phyloP scores from a whole-genome alignment of 306 rosid genomes.

The Gynostemma pentaphyllum region DNA sequence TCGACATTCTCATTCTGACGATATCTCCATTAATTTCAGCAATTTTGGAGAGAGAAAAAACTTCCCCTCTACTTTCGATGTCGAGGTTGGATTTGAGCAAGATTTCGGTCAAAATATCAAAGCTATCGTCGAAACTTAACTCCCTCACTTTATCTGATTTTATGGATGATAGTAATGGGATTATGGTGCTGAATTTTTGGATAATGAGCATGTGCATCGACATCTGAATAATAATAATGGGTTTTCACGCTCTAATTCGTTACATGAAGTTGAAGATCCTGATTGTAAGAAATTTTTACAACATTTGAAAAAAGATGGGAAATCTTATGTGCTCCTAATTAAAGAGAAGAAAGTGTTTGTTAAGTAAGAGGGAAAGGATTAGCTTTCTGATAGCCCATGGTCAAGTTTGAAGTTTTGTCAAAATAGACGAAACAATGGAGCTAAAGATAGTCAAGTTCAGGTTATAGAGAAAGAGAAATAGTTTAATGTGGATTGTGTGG shows the following conservation, averaged over 20 bases:
- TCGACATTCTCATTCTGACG: too few relatives aligned
- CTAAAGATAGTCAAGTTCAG: background rate
- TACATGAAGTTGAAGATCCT: slow-evolving; percentile 17
- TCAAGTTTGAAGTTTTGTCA: background rate
- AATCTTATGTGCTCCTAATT: slow-evolving; percentile 18
- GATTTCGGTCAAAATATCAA: too few relatives aligned
- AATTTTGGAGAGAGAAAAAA: too few relatives aligned
- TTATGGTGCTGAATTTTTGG: too few relatives aligned
- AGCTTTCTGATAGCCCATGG: background rate
- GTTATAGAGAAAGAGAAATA: background rate
- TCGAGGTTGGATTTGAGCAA: too few relatives aligned
- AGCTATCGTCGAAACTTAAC: too few relatives aligned
- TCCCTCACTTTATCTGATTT: background rate
- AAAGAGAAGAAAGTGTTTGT: slow-evolving; percentile 6
- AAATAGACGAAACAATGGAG: slow-evolving; percentile 3
- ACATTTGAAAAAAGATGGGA: slow-evolving; percentile 21
- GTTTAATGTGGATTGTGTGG: slow-evolving; percentile 1
- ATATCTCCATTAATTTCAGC: background rate
- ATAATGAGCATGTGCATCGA: background rate
- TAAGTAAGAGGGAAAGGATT: slow-evolving; percentile 20
- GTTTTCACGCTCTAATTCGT: background rate
- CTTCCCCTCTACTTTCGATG: too few relatives aligned
- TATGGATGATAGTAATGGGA: background rate
- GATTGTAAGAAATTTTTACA: slow-evolving; percentile 21
- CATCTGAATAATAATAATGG: background rate